These are phyloP conservation scores for Fonsecaea pedrosoi DNA, from an alignment of 2,329 filamentous ascomycete species.

Conservation along the genomic window DNA sequence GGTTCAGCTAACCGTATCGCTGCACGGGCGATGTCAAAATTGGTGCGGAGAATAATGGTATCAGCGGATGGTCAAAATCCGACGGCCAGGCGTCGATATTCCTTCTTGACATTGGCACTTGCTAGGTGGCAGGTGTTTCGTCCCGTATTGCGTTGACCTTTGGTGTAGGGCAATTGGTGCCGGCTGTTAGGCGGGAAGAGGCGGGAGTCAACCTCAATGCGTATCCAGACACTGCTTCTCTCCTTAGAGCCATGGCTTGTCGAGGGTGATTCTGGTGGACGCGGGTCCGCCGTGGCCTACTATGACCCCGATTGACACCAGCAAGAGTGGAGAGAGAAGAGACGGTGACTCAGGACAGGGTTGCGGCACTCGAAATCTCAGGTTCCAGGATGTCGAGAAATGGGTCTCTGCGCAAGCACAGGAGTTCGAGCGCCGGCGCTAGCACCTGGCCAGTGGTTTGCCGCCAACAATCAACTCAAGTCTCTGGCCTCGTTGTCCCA, in stretches of 20 bases:
- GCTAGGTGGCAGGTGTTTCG: not conserved
- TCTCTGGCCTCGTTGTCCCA: not conserved
- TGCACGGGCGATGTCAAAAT: slow-evolving; percentile 2
- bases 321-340: not conserved
- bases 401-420: not conserved
- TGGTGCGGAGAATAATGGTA: slow-evolving; percentile 3
- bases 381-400: not conserved
- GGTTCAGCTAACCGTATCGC: not conserved
- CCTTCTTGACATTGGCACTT: not conserved
- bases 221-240: not conserved
- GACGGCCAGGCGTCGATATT: not conserved
- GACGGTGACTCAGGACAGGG: not conserved
- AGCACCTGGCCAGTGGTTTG: not conserved
- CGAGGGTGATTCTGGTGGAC: not conserved
- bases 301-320: not conserved
- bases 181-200: not conserved
- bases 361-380: not conserved
- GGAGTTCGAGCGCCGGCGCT: not conserved
- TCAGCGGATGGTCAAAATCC: not conserved
- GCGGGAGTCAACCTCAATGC: not conserved
- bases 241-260: not conserved
- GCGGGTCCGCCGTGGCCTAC: not conserved
- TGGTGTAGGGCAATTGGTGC: not conserved
- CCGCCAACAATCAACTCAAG: not conserved
- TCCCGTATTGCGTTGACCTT: not conserved